Percentiles rank a stretch among this genome's conserved stretches.
These are phyloP conservation scores for Rhodotorula sp. DNA, from an alignment of 1,284 basidiomycete species.

Conservation along the genomic window DNA sequence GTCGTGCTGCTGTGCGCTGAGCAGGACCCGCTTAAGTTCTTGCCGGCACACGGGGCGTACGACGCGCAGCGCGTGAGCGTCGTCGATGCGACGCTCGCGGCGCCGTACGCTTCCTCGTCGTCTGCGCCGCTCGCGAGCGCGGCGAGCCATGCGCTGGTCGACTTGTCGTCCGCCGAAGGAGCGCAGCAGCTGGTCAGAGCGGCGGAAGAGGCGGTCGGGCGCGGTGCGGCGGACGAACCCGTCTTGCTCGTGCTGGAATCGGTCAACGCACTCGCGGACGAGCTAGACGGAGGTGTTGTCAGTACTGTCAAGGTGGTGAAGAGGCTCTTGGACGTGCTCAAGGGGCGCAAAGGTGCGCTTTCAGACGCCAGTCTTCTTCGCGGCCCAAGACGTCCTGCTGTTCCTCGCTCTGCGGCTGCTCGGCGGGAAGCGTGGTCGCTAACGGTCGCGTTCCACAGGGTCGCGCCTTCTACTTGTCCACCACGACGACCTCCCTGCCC, in stretches of 20 bases:
- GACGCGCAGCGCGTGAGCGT: conserved; percentile 1
- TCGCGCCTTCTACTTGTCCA: conserved; percentile 34
- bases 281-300: background rate
- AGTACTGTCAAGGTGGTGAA: conserved; percentile 11
- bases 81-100: conserved; percentile 19
- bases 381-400: too few relatives aligned
- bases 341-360: conserved; percentile 15
- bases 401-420: background rate
- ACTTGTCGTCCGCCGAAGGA: background rate
- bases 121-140: background rate
- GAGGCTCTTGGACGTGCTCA: conserved; percentile 3
- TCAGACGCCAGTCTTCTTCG: too few relatives aligned
- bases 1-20: conserved; percentile 22
- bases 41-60: background rate
- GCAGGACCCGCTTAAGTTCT: conserved; percentile 2
- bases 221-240: background rate
- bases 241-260: conserved; percentile 35
- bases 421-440: background rate
- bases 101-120: conserved; percentile 1
- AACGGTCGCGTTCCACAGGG: conserved; percentile 10
- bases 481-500: conserved; percentile 30
- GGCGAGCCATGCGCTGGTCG: background rate
- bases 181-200: background rate
- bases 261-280: conserved; percentile 22
- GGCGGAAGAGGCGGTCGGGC: background rate